Conservation (phyloP, 805 yeast genomes). For the Ogataea corticis region DNA sequence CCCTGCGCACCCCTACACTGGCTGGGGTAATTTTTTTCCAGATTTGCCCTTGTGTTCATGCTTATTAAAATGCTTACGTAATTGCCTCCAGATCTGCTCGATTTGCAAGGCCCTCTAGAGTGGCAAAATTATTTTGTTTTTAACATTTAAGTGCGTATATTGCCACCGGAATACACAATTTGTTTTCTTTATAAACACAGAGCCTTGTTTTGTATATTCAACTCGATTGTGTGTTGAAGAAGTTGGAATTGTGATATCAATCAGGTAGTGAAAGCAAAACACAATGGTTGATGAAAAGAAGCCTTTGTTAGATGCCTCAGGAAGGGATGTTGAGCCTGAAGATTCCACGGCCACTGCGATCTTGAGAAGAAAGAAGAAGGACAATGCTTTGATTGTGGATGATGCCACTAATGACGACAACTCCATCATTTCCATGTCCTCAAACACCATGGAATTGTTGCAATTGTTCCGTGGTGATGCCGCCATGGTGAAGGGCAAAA, state of each 20-base stretch:
- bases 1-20: too few species aligned
- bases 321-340: slow-evolving; percentile 35
- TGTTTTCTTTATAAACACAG: neutral
- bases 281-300: slow-evolving; percentile 36
- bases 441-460: slow-evolving; percentile 90
- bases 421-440: slow-evolving; percentile 92
- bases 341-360: slow-evolving; percentile 90
- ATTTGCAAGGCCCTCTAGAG: slow-evolving; percentile 5
- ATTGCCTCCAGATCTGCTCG: slow-evolving; percentile 1
- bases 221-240: neutral
- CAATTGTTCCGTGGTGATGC: slow-evolving; percentile 98
- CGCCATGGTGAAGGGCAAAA: slow-evolving; percentile 95
- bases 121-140: slow-evolving; percentile 9
- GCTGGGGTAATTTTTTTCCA: neutral
- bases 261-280: slow-evolving; percentile 7
- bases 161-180: slow-evolving; percentile 1
- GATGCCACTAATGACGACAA: slow-evolving; percentile 98
- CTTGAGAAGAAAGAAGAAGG: slow-evolving; percentile 96
- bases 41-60: neutral
- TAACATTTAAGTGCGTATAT: slow-evolving; percentile 2
- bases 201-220: neutral
- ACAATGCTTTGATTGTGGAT: slow-evolving; percentile 88
- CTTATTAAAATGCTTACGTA: neutral
- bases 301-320: slow-evolving; percentile 40
- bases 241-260: slow-evolving; percentile 4